These are phyloP conservation scores for Chloranthus sessilifolius DNA, from an alignment of 164 flowering plant genomes.

Conservation along the genomic window DNA sequence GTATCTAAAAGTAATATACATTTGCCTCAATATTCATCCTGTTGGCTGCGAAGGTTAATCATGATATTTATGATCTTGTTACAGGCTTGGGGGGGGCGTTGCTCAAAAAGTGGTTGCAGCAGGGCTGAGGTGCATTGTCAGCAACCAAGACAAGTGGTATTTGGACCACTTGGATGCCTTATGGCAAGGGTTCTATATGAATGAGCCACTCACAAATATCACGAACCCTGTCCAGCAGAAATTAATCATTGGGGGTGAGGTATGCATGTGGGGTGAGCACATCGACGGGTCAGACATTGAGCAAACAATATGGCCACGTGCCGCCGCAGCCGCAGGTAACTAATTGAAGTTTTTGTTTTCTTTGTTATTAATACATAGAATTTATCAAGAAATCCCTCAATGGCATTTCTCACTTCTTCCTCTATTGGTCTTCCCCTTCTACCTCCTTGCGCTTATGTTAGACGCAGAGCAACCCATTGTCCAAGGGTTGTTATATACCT, in stretches of 20 bases:
- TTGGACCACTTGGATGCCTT: constrained; percentile 63
- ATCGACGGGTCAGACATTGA: constrained; percentile 71
- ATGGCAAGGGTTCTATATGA: constrained; percentile 64
- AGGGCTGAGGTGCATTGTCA: constrained; percentile 79
- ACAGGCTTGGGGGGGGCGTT: constrained; percentile 73
- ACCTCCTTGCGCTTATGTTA: no score
- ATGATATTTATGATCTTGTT: background rate
- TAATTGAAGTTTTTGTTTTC: background rate
- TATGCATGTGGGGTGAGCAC: constrained; percentile 88
- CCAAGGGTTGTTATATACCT: no score
- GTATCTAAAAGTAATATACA: no score
- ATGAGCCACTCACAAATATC: constrained; percentile 72
- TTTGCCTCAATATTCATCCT: no score
- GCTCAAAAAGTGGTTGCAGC: constrained; percentile 55
- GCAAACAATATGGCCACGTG: constrained; percentile 93
- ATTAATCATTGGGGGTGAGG: constrained; percentile 78
- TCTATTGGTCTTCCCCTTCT: no score
- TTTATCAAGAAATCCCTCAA: background rate
- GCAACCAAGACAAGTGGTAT: constrained; percentile 90
- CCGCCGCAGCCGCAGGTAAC: constrained; percentile 97
- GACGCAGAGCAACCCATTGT: no score
- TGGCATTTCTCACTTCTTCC: no score
- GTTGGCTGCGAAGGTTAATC: background rate
- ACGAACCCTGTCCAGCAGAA: constrained; percentile 44
- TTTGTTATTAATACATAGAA: background rate